Evolutionary conservation across 2,329 filamentous ascomycete species (phyloP), one percentile per base, ranked within the genome.

Genomic region (Epicoccum nigrum): DNA sequence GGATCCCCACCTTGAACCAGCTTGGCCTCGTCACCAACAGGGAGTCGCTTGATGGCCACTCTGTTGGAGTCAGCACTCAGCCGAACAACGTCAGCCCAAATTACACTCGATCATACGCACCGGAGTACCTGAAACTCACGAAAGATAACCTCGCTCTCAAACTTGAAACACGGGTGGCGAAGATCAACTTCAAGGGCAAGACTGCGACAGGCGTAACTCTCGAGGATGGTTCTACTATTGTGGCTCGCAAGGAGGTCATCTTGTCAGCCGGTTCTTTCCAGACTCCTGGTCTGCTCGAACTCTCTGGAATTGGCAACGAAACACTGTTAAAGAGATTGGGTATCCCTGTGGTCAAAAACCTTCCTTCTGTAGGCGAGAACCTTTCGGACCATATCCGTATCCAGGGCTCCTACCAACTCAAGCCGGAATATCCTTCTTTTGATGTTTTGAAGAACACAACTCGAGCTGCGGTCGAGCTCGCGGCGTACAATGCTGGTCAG

Each of bases 1-100:
- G 75, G 69, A 73, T 77, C 16, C 78, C 78, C 0, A 76, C 79
- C 0, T 64, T 83, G 32, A 75, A 77, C 32, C 75, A 71, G 25
- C 64, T 81, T 2, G 80, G 79, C 1, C 68, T 79, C 7, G 42
- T 64, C 2, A 53, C 62, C 4, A 78, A 78, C 44, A 58, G 63
- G n/a, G 69, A 80, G 40, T 81, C 78, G 7, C 70, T 83, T 2
- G 72, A 74, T 12, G 82, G 82, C 1, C 75, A 79, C 39, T 77
- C 77, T 12, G 63, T 81, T 3, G 82, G 82, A 6, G 78, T 78
- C 6, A 79, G 77, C 67, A 77, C 74, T 27, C 78, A 81, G 51
- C 74, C 81, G 8, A 79, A 74, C 55, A 81, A 76, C 49, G 76
- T 84, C 30, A 73, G 75, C 8, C 72, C 70, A 4, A 74, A 76